Base-by-base conservation (phyloP, 1,284 basidiomycete species). In the Leccinum pachyderme region DNA sequence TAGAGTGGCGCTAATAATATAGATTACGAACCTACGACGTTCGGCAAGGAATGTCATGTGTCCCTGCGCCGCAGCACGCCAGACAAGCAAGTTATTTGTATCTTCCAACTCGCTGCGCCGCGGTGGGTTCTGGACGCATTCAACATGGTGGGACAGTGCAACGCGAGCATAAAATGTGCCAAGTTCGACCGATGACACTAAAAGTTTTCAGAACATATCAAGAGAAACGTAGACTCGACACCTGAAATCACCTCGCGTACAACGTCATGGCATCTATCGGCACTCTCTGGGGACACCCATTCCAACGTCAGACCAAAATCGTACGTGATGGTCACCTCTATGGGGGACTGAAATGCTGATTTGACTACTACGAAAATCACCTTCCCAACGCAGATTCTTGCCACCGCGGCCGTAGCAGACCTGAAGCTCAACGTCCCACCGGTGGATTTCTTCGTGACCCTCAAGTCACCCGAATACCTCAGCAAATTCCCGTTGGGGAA, bases 401-500 rank as follows among this genome's bases (percentile, higher is more conserved):
- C 56, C 24, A 63, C 55, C 11, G 70, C 61, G 3, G 61, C 59
- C 5, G 35, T 63, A 15, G 65, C 61, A 44, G 68, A 49, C 24
- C 57, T 72, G n/a, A 63, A 72, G 51, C 27, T 72, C 0, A 67
- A 70, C 15, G 54, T 31, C 0, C 58, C 65, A 13, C 29, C 47
- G 1, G 45, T 69, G 3, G 64, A 71, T n/a, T 65, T 60, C 46
- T 28, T 11, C 0, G 69, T 63, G 33, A 70, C 59, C 27, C 80
- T 80, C 71, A 74, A 71, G 63, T 61, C 71, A 15, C 68, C 71
- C 6, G 79, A 79, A 64, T 81, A 73, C 69, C 67, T 79, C 51
- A 61, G 68, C 50, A 81, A 81, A 67, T 81, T 79, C 67, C 77
- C 76, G 15, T 41, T 74, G 53, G 80, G 76, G 52, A 77, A 78